These are phyloP conservation scores for Pycnococcus provasolii DNA, from an alignment of 139 green algal genomes.

Conservation along the genomic window DNA sequence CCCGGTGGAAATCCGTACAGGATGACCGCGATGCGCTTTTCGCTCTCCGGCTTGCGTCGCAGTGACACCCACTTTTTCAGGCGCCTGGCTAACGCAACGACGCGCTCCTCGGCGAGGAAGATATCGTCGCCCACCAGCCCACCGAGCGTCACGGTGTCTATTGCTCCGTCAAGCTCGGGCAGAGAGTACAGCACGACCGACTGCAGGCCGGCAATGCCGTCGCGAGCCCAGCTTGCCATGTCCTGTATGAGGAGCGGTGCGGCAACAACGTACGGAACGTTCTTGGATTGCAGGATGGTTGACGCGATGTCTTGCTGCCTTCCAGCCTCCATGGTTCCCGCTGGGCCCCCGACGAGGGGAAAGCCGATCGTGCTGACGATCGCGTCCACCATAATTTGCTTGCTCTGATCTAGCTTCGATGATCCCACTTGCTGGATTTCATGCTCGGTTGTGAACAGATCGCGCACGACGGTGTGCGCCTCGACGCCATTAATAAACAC, in stretches of 20 bases:
- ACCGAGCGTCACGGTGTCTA: slow-evolving; percentile 81
- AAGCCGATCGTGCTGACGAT: slow-evolving; percentile 82
- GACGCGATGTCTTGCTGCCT: slow-evolving; percentile 72
- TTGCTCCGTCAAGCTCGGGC: slow-evolving; percentile 90
- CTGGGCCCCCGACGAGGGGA: slow-evolving; percentile 85
- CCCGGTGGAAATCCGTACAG: slow-evolving; percentile 91
- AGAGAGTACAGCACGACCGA: slow-evolving; percentile 89
- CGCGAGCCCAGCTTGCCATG: slow-evolving; percentile 59
- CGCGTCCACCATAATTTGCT: slow-evolving; percentile 59
- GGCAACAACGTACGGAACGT: slow-evolving; percentile 89
- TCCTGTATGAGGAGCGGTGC: slow-evolving; percentile 91
- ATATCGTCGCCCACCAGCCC: slow-evolving; percentile 87
- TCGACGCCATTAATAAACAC: slow-evolving; percentile 91
- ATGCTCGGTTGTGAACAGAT: slow-evolving; percentile 59
- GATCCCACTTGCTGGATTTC: slow-evolving; percentile 36
- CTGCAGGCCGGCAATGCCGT: slow-evolving; percentile 64
- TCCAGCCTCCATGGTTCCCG: slow-evolving; percentile 83
- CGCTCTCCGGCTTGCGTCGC: slow-evolving; percentile 15
- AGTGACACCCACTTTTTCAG: slow-evolving; percentile 65
- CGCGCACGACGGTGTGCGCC: slow-evolving; percentile 86
- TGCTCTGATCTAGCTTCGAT: slow-evolving; percentile 24
- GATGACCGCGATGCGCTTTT: slow-evolving; percentile 32
- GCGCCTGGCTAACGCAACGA: slow-evolving; percentile 41
- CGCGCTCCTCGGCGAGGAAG: slow-evolving; percentile 48
- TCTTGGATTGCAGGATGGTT: slow-evolving; percentile 78